Conservation (phyloP, 108 stramenopile species). For the Skeletonema grethae region DNA sequence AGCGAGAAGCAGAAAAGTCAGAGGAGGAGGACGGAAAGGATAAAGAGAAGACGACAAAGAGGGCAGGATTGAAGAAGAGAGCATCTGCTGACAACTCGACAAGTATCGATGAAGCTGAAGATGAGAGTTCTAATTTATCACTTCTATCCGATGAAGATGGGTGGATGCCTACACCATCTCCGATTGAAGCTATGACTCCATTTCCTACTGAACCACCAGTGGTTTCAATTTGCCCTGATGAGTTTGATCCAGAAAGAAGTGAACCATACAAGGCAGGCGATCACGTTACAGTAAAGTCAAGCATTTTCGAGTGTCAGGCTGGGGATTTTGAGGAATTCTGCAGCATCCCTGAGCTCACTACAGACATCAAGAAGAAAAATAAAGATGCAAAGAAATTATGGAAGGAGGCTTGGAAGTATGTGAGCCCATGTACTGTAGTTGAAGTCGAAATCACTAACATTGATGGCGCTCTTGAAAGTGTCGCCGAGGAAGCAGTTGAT, state of each 20-base stretch:
- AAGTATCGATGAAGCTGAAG: neutral
- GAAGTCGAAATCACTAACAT: neutral
- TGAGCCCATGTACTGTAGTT: neutral
- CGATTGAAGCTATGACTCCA: neutral
- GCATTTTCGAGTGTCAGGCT: neutral
- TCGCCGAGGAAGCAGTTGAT: neutral
- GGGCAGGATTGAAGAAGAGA: neutral
- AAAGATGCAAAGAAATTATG: slow-evolving; percentile 10
- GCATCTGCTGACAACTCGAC: neutral
- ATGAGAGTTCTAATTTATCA: too few relatives aligned
- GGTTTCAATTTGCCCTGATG: neutral
- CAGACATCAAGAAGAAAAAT: neutral
- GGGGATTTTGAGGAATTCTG: neutral
- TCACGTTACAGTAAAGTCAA: neutral
- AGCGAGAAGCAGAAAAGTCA: neutral
- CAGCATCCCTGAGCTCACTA: neutral
- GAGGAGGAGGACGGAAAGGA: neutral
- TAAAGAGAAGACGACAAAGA: neutral
- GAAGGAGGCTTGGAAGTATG: slow-evolving; percentile 1
- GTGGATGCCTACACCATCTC: neutral
- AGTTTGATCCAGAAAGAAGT: neutral
- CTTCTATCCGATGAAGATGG: neutral
- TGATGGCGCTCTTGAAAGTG: neutral
- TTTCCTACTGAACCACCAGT: neutral
- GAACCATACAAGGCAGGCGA: neutral